A percentile compares a stretch with the other conserved stretches of the same genome.
Evolutionary conservation across 1,139 yeast genomes (phyloP).

Genomic region (Pneumocystis oryctolagi): DNA sequence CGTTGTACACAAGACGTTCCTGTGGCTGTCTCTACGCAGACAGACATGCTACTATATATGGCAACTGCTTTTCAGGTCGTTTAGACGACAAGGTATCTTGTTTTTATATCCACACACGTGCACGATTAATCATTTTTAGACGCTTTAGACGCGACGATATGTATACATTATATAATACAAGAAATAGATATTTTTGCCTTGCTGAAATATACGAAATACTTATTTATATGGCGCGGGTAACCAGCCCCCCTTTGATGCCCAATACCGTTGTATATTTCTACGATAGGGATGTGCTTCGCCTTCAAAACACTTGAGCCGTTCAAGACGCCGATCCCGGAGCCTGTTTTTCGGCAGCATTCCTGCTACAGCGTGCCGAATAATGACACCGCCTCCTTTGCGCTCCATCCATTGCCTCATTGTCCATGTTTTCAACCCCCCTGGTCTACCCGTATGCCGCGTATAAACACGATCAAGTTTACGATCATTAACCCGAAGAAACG

Average conservation of each 20-base stretch:
- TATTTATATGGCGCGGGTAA: background rate
- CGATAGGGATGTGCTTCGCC: slow-evolving; percentile 80
- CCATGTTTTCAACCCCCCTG: background rate
- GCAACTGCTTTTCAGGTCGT: too few species aligned
- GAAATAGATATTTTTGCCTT: too few species aligned
- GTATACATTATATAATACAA: too few species aligned
- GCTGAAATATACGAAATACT: too few species aligned
- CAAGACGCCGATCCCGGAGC: slow-evolving; percentile 62
- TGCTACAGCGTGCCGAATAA: slow-evolving; percentile 70
- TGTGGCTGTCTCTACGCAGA: too few species aligned
- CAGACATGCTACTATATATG: too few species aligned
- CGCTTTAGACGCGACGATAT: too few species aligned
- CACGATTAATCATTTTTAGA: too few species aligned
- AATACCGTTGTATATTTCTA: slow-evolving; percentile 31
- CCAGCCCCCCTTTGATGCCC: background rate
- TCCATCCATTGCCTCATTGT: slow-evolving; percentile 67
- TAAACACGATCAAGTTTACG: slow-evolving; percentile 47
- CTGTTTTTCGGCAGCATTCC: slow-evolving; percentile 94
- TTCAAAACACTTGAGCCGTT: slow-evolving; percentile 71
- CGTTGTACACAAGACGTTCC: too few species aligned
- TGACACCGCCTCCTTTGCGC: slow-evolving; percentile 75
- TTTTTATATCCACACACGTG: too few species aligned
- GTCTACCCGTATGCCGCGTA: background rate
- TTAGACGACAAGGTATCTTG: too few species aligned
- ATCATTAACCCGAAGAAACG: slow-evolving; percentile 66